Conservation (phyloP, 768 basidiomycete species). For the Saitozyma podzolica region DNA sequence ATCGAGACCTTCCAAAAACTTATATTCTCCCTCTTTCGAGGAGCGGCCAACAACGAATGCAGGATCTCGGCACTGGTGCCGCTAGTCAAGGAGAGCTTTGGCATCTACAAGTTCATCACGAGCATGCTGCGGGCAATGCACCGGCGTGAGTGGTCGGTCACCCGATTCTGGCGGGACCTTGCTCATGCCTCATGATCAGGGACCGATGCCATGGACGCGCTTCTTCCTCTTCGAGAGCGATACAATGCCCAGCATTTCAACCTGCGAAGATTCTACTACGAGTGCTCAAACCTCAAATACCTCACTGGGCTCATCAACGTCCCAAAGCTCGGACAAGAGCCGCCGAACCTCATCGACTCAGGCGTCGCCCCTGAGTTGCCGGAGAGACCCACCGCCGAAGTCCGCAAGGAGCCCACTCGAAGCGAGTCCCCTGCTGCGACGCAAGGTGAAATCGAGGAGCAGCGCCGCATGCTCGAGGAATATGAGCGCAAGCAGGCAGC, state of each 20-base stretch:
- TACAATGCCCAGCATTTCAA: constrained; percentile 89
- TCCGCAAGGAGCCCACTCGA: constrained; percentile 61
- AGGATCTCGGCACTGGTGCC: constrained; percentile 94
- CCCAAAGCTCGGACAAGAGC: constrained; percentile 96
- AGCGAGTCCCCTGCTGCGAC: constrained; percentile 63
- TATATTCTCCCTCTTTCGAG: constrained; percentile 90
- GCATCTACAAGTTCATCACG: constrained; percentile 97
- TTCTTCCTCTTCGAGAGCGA: constrained; percentile 83
- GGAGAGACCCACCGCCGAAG: constrained; percentile 59
- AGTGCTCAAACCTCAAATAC: constrained; percentile 98
- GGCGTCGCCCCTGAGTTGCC: constrained; percentile 83
- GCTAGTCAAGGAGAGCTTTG: constrained; percentile 98
- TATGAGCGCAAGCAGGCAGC: constrained; percentile 95
- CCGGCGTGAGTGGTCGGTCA: constrained; percentile 62
- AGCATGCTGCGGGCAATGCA: constrained; percentile 99
- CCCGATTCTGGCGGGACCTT: constrained; percentile 1
- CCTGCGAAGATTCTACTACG: constrained; percentile 96
- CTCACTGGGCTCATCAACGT: constrained; percentile 97
- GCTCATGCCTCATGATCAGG: constrained; percentile 57
- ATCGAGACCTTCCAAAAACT: constrained; percentile 98
- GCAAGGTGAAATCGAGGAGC: constrained; percentile 75
- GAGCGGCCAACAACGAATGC: constrained; percentile 92
- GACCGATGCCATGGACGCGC: constrained; percentile 80
- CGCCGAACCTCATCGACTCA: constrained; percentile 85
- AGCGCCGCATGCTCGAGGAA: constrained; percentile 89